Percentiles rank a stretch among this genome's conserved stretches.
These are phyloP conservation scores for Trapa bicornis DNA, from an alignment of 345 rosid species.

Conservation along the genomic window DNA sequence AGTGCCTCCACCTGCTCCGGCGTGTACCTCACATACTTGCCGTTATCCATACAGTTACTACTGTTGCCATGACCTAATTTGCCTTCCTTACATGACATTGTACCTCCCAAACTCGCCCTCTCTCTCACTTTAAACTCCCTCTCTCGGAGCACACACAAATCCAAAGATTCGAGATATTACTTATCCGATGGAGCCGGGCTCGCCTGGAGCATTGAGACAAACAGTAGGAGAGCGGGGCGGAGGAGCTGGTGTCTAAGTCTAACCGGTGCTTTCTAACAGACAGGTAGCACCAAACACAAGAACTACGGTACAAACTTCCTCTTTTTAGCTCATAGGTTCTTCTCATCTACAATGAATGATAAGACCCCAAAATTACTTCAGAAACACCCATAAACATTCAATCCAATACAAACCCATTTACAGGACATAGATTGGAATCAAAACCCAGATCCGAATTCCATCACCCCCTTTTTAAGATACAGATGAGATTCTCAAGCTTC, in stretches of 20 bases:
- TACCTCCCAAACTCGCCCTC: constrained; percentile 17
- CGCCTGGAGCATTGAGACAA: constrained; percentile 3
- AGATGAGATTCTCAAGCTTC: background rate
- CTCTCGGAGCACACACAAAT: background rate
- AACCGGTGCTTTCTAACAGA: constrained; percentile 17
- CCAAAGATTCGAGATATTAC: background rate
- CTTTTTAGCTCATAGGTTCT: constrained; percentile 56
- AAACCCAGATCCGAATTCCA: constrained; percentile 11
- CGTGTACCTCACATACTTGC: constrained; percentile 96
- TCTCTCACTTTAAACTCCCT: background rate
- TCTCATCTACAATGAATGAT: constrained; percentile 35
- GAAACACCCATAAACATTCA: constrained; percentile 3
- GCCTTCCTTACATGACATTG: constrained; percentile 92
- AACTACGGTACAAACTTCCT: constrained; percentile 17
- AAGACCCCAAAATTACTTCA: constrained; percentile 10
- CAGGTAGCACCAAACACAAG: constrained; percentile 53
- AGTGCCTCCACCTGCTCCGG: constrained; percentile 99
- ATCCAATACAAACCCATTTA: background rate
- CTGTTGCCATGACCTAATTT: constrained; percentile 28
- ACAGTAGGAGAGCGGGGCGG: background rate
- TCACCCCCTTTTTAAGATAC: background rate
- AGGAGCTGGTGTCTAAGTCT: constrained; percentile 17
- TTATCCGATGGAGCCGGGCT: background rate
- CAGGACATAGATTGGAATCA: background rate
- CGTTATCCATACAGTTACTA: constrained; percentile 54